Base-by-base conservation (phyloP, 2,329 filamentous ascomycete genomes). In the Leptographium procerum region DNA sequence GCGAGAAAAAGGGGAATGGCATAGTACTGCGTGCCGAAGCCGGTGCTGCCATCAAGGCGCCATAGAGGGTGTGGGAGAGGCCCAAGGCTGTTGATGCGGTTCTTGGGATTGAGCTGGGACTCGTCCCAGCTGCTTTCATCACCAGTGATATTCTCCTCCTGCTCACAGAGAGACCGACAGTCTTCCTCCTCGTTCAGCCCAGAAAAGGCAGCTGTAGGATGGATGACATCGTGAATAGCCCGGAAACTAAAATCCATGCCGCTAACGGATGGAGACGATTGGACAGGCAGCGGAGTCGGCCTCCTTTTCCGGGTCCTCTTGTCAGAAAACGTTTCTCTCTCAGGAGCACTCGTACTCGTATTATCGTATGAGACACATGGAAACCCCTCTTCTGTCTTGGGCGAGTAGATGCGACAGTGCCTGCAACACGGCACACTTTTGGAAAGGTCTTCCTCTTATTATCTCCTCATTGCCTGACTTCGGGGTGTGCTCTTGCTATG, bases 11-110 rank as follows among this genome's bases (percentile, higher is more conserved):
- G 69, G 19, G 82, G 81, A 4, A 82, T 66, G 31, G 74, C 76
- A 65, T 79, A 84, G 64, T 78, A 81, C 66, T 83, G 81, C 13
- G 78, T 82, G 5, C 81, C 82, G 57, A 80, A 72, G 22, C 75
- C 77, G 26, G 78, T 77, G 63, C 76, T 80, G 54, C 82, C 81
- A 62, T 85, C 81, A 53, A 85, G 77, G 36, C 78, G 75, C 81
- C 82, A 85, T 9, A 79, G 67, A 2, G 80, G 74, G 0, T 69
- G 63, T 16, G 64, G 55, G 2, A 74, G 73, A 9, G 71, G 67
- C 3, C 72, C 74, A 19, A 85, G 74, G 61, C 79, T 82, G 65
- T 84, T 75, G 65, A 84, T 78, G 60, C 81, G 75, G 64, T 83
- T 84, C 66, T 81, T 82, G 9, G 81, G 82, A 61, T 85, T 85